A percentile compares a stretch with the other conserved stretches of the same genome.
These are phyloP conservation scores for Aspergillus cavernicola DNA, from an alignment of 495 filamentous ascomycete genomes.

Conservation along the genomic window DNA sequence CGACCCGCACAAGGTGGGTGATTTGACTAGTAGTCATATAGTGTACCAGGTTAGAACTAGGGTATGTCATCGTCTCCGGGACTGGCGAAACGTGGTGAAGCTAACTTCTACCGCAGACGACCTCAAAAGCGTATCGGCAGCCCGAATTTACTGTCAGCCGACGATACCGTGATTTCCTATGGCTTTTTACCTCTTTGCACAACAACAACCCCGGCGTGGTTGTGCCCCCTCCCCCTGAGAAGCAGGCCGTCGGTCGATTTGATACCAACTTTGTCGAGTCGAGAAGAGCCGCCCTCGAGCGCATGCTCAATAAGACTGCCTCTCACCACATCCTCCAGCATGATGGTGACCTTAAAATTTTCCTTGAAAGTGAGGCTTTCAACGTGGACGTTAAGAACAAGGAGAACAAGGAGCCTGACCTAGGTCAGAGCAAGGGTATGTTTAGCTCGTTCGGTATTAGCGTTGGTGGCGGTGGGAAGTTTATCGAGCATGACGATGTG, in stretches of 20 bases:
- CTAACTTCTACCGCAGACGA: conserved; percentile 57
- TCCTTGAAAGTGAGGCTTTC: conserved; percentile 92
- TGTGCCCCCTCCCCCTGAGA: conserved; percentile 94
- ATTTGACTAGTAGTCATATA: conserved; percentile 93
- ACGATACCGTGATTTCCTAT: conserved; percentile 93
- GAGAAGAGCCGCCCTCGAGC: conserved; percentile 81
- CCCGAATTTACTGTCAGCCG: conserved; percentile 88
- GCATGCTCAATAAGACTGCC: conserved; percentile 95
- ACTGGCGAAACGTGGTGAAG: not conserved
- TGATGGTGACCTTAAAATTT: conserved; percentile 90
- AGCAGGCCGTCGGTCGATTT: conserved; percentile 94
- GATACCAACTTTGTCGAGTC: conserved; percentile 96
- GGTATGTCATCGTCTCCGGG: conserved; percentile 45
- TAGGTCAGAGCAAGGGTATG: conserved; percentile 90
- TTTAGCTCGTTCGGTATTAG: conserved; percentile 77
- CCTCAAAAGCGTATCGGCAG: conserved; percentile 90
- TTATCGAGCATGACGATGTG: conserved; percentile 97
- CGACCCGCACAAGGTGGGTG: conserved; percentile 96
- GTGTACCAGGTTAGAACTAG: conserved; percentile 94
- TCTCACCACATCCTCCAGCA: conserved; percentile 88
- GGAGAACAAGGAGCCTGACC: conserved; percentile 80
- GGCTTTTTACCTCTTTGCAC: conserved; percentile 93
- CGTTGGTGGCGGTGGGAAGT: conserved; percentile 73
- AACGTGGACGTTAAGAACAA: conserved; percentile 97
- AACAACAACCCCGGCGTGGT: conserved; percentile 92